Evolutionary conservation across 352 stramenopile genomes (phyloP).

Genomic region (Saprolegnia diclina): DNA sequence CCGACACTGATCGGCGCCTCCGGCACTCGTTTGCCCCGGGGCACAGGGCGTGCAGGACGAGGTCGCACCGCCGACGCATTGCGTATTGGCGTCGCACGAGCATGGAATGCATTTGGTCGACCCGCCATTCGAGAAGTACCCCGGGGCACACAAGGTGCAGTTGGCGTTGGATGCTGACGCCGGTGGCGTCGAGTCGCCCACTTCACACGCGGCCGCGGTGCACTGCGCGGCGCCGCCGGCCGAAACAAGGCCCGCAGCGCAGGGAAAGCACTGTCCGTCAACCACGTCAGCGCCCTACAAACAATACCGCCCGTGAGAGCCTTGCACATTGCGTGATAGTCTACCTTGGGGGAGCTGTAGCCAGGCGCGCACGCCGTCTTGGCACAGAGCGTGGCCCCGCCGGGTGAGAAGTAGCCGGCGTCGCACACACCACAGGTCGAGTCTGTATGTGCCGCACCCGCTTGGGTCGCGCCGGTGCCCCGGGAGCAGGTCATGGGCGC

Average conservation of each 20-base stretch:
- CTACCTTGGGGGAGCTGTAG: slow-evolving; percentile 2
- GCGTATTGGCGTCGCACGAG: not conserved
- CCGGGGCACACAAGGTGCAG: not conserved
- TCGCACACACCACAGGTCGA: not conserved
- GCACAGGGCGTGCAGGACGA: not conserved
- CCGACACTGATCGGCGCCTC: not conserved
- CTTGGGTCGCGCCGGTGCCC: not conserved
- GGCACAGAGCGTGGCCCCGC: not conserved
- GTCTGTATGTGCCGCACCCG: not conserved
- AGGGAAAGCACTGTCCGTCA: slow-evolving; percentile 13
- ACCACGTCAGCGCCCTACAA: slow-evolving; percentile 21
- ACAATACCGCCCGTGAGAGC: not conserved
- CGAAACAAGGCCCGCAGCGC: not conserved
- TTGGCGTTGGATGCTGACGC: not conserved
- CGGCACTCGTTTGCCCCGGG: not conserved
- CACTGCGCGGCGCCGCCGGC: not conserved
- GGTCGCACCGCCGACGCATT: not conserved
- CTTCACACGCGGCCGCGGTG: not conserved
- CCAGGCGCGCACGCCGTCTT: not conserved
- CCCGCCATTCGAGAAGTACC: slow-evolving; percentile 15
- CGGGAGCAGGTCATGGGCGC: slow-evolving; percentile 3
- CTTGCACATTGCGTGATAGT: not conserved
- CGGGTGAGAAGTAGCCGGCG: slow-evolving; percentile 8
- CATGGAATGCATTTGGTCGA: slow-evolving; percentile 23
- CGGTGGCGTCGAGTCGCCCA: slow-evolving; percentile 3